Conservation (phyloP, 139 green algal species). For the Axilococcus clingmanii region DNA sequence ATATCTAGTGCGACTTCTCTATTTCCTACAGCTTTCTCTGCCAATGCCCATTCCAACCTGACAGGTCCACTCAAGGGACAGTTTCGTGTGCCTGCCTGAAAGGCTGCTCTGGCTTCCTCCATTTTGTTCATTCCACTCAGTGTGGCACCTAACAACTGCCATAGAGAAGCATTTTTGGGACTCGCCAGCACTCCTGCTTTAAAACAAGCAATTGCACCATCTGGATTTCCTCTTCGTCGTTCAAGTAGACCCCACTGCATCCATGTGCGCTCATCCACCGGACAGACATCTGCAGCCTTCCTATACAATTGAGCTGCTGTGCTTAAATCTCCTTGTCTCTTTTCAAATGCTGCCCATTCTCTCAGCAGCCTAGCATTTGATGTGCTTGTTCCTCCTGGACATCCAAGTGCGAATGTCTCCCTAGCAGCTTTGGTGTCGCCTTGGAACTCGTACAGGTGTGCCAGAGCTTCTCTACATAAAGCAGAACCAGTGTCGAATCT, state of each 20-base stretch:
- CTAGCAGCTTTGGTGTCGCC: slow-evolving; percentile 27
- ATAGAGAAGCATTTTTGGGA: slow-evolving; percentile 57
- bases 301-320: slow-evolving; percentile 23
- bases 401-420: slow-evolving; percentile 9
- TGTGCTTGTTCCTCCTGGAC: not conserved
- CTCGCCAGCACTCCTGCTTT: slow-evolving; percentile 24
- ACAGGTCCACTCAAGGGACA: slow-evolving; percentile 50
- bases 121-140: slow-evolving; percentile 15
- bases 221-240: slow-evolving; percentile 26
- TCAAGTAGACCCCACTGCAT: slow-evolving; percentile 62
- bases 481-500: slow-evolving; percentile 27
- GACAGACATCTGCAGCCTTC: slow-evolving; percentile 1
- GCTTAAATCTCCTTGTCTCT: slow-evolving; percentile 37
- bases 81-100: slow-evolving; percentile 24
- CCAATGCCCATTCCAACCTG: slow-evolving; percentile 65
- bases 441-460: slow-evolving; percentile 42
- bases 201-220: slow-evolving; percentile 41
- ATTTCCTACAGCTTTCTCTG: slow-evolving; percentile 36
- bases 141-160: slow-evolving; percentile 32
- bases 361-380: slow-evolving; percentile 39
- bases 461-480: slow-evolving; percentile 47
- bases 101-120: slow-evolving; percentile 24
- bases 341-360: slow-evolving; percentile 57
- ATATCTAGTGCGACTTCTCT: slow-evolving; percentile 24
- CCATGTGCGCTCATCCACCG: slow-evolving; percentile 53